phyloP scores from a whole-genome alignment of 257 asterid species.

The Avicennia marina region DNA sequence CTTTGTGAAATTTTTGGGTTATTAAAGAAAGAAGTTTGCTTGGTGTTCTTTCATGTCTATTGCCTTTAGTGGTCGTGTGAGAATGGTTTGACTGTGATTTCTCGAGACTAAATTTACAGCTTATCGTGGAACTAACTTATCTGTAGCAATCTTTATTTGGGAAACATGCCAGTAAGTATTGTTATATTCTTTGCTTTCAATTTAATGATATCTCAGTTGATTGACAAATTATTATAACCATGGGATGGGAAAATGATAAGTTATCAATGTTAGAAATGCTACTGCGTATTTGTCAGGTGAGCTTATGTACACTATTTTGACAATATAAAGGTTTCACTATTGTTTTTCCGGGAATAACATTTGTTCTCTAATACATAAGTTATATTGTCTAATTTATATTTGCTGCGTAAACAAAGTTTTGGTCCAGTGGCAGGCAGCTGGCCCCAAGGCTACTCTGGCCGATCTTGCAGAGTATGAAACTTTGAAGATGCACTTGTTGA shows the following conservation, averaged over 20 bases:
- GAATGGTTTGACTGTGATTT: conserved; percentile 2
- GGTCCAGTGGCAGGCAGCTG: too few species aligned
- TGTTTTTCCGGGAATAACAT: not conserved
- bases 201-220: not conserved
- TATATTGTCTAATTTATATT: not conserved
- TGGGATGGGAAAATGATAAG: not conserved
- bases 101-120: not conserved
- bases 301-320: not conserved
- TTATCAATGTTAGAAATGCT: not conserved
- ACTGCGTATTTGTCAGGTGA: not conserved
- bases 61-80: not conserved
- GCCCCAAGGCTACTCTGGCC: too few species aligned
- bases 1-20: conserved; percentile 7
- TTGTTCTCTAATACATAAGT: not conserved
- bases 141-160: not conserved
- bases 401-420: too few species aligned
- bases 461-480: too few species aligned
- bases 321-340: not conserved
- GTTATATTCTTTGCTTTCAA: not conserved
- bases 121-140: not conserved
- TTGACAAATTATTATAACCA: not conserved
- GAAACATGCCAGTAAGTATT: not conserved
- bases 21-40: conserved; percentile 2
- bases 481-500: too few species aligned
- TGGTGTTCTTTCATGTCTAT: not conserved